Percentiles rank a stretch among this genome's conserved stretches.
phyloP scores from a whole-genome alignment of 495 filamentous ascomycete genomes.

The Aspergillus cristatus region DNA sequence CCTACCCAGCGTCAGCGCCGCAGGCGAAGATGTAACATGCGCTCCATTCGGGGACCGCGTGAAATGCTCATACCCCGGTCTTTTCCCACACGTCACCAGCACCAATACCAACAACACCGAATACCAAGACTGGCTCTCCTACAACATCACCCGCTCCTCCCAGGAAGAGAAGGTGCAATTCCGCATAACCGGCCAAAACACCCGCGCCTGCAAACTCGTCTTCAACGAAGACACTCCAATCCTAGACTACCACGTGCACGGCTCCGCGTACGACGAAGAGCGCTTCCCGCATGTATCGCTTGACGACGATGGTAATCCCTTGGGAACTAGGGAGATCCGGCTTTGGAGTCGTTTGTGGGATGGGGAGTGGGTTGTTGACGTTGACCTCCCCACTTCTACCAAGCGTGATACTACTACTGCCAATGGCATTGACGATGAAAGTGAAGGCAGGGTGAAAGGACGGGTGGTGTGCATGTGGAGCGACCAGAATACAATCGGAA shows the following conservation, averaged over 20 bases:
- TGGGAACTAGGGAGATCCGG: constrained; percentile 45
- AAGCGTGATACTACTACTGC: no score
- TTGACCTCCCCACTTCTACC: constrained; percentile 44
- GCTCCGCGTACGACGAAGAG: constrained; percentile 39
- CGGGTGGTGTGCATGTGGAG: constrained; percentile 78
- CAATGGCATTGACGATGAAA: no score
- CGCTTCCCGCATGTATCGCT: constrained; percentile 49
- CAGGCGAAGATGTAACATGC: constrained; percentile 52
- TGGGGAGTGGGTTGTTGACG: constrained; percentile 63
- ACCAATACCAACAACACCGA: constrained; percentile 17
- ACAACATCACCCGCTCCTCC: constrained; percentile 42
- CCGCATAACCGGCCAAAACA: constrained; percentile 53
- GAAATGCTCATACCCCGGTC: constrained; percentile 63
- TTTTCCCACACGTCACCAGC: constrained; percentile 48
- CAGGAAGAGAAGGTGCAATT: constrained; percentile 39
- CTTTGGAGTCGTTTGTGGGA: constrained; percentile 73
- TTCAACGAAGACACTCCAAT: constrained; percentile 55
- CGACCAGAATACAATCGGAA: constrained; percentile 61
- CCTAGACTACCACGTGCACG: constrained; percentile 49
- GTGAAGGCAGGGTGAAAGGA: constrained; percentile 49
- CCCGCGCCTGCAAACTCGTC: constrained; percentile 57
- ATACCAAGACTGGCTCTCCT: constrained; percentile 51
- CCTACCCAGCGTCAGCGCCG: constrained; percentile 67
- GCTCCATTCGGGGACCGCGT: constrained; percentile 32
- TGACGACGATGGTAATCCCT: constrained; percentile 8